Percentiles rank a stretch among this genome's conserved stretches.
Evolutionary conservation across 169 alveolate genomes (phyloP).

Genomic region (Plasmodium sp.): DNA sequence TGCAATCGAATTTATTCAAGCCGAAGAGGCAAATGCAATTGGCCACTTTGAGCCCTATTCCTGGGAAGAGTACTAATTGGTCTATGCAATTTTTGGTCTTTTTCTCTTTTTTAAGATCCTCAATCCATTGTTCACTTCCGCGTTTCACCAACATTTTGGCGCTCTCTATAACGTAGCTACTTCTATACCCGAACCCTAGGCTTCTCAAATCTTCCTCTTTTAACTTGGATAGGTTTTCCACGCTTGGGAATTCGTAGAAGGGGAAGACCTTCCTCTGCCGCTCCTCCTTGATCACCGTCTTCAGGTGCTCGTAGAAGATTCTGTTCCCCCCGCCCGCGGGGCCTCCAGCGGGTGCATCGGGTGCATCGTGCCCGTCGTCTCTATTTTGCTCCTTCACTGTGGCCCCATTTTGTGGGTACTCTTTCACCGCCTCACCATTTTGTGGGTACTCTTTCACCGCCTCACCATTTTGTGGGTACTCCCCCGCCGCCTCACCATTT

Average conservation of each 20-base stretch:
- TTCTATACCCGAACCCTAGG: slow-evolving; percentile 81
- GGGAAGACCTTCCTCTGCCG: slow-evolving; percentile 7
- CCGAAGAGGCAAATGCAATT: slow-evolving; percentile 92
- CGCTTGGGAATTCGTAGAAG: slow-evolving; percentile 80
- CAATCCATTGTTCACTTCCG: slow-evolving; percentile 76
- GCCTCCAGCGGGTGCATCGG: not conserved
- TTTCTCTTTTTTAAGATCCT: slow-evolving; percentile 48
- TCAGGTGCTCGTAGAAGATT: slow-evolving; percentile 46
- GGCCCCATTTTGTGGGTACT: not conserved
- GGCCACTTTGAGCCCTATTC: slow-evolving; percentile 95
- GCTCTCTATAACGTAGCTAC: slow-evolving; percentile 74
- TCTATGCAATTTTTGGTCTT: slow-evolving; percentile 39
- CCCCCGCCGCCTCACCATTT: not conserved
- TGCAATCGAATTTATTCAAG: slow-evolving; percentile 83
- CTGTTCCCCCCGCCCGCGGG: not conserved
- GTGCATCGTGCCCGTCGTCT: not conserved
- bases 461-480: not conserved
- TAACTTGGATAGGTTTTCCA: slow-evolving; percentile 63
- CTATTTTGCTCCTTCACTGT: not conserved
- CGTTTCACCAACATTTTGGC: slow-evolving; percentile 62
- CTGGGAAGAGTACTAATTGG: slow-evolving; percentile 80
- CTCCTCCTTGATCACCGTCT: slow-evolving; percentile 37
- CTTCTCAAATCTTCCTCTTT: slow-evolving; percentile 63
- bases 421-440: not conserved
- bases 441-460: not conserved